Conservation (phyloP, 352 stramenopile genomes). For the Globisporangium splendens region DNA sequence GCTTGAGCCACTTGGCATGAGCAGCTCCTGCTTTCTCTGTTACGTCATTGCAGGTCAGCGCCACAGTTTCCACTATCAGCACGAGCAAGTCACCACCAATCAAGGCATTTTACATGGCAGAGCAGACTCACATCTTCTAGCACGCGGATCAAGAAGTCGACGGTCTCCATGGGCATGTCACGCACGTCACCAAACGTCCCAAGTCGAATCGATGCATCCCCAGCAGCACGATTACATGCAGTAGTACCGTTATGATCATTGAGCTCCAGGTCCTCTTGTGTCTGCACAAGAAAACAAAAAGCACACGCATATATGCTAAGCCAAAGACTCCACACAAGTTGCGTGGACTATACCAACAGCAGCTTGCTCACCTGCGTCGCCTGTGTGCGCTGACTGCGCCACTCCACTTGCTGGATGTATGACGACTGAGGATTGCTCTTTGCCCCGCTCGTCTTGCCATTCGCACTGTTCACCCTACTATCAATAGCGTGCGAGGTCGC, state of each 20-base stretch:
- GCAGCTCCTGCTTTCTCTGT: conserved; percentile 43
- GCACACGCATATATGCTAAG: too few species aligned
- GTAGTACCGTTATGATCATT: not conserved
- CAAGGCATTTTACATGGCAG: too few species aligned
- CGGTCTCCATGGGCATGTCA: conserved; percentile 54
- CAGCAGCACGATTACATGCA: not conserved
- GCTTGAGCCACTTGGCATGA: conserved; percentile 9
- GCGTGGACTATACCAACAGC: too few species aligned
- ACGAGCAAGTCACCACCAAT: too few species aligned
- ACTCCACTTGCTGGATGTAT: not conserved
- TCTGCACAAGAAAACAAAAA: not conserved
- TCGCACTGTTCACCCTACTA: not conserved
- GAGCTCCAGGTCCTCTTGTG: not conserved
- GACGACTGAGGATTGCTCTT: too few species aligned
- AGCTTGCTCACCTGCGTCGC: conserved; percentile 20
- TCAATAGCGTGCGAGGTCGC: conserved; percentile 4
- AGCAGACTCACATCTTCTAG: conserved; percentile 49
- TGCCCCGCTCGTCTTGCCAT: not conserved
- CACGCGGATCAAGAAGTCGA: conserved; percentile 64
- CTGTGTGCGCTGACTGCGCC: conserved; percentile 17
- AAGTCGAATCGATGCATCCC: conserved; percentile 18
- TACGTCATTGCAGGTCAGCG: too few species aligned
- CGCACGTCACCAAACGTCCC: conserved; percentile 42
- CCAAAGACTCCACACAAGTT: too few species aligned
- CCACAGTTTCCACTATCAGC: too few species aligned